These are phyloP conservation scores for Geotrichum histeridarum DNA, from an alignment of 1,139 yeast genomes.

Conservation along the genomic window DNA sequence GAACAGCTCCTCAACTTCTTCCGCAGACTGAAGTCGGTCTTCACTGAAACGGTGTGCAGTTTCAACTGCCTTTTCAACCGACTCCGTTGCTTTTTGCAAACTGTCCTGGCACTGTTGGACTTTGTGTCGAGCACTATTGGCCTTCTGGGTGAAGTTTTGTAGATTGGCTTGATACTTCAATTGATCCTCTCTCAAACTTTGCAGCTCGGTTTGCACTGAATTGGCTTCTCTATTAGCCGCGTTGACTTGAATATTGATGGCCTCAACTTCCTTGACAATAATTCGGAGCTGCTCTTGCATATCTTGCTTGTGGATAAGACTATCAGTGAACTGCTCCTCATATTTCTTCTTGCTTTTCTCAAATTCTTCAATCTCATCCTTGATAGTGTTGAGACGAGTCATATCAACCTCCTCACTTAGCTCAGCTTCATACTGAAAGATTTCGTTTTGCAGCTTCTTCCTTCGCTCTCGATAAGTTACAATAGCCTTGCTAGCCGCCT, in stretches of 20 bases:
- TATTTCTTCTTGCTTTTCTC: neutral
- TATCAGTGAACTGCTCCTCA: slow-evolving; percentile 14
- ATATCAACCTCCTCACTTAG: slow-evolving; percentile 17
- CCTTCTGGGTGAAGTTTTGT: neutral
- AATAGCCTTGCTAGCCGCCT: slow-evolving; percentile 19
- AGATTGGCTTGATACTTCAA: neutral
- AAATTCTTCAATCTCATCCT: slow-evolving; percentile 3
- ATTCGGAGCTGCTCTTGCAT: neutral
- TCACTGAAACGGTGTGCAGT: neutral
- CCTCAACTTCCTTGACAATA: slow-evolving; percentile 22
- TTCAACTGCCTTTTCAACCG: neutral
- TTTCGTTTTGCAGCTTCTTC: slow-evolving; percentile 21
- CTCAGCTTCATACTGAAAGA: slow-evolving; percentile 28
- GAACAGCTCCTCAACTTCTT: slow-evolving; percentile 4
- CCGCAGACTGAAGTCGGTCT: slow-evolving; percentile 9
- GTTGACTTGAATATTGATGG: neutral
- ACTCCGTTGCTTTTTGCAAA: neutral
- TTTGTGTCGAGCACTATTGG: neutral
- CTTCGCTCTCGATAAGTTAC: slow-evolving; percentile 3
- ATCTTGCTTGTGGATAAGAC: slow-evolving; percentile 1
- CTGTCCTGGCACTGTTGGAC: neutral
- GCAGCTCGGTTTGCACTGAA: neutral
- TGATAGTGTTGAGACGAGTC: slow-evolving; percentile 1
- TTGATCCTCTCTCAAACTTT: neutral
- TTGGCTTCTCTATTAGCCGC: neutral